Conservation (phyloP, 2,329 filamentous ascomycete species). For the Chaetoscypha palmicola region DNA sequence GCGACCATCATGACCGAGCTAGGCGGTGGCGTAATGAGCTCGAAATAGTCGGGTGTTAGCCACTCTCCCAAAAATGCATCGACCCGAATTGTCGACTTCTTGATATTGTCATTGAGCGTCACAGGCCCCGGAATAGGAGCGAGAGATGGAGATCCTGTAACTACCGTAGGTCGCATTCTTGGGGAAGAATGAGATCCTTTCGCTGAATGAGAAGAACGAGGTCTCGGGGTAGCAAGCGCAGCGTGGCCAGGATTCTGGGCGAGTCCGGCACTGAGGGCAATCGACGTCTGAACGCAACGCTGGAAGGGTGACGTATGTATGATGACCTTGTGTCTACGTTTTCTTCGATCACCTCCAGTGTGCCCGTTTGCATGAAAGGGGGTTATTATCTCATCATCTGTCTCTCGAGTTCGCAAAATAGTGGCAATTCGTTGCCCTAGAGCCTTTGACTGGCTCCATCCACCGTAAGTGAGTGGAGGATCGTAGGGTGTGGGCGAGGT, state of each 20-base stretch:
- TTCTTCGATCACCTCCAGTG: constrained; percentile 33
- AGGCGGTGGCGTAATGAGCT: constrained; percentile 83
- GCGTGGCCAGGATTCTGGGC: constrained; percentile 48
- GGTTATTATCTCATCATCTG: constrained; percentile 26
- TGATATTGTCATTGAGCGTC: constrained; percentile 31
- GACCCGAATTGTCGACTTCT: constrained; percentile 64
- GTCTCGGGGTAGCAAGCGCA: constrained; percentile 29
- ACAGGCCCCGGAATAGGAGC: constrained; percentile 25
- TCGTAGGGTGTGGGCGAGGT: constrained; percentile 92
- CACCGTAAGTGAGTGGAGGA: constrained; percentile 87
- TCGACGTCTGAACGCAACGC: constrained; percentile 85
- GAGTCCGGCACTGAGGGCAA: constrained; percentile 80
- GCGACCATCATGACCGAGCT: constrained; percentile 81
- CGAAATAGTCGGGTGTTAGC: constrained; percentile 89
- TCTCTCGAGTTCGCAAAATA: constrained; percentile 51
- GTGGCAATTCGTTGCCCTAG: constrained; percentile 79
- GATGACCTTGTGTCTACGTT: constrained; percentile 66
- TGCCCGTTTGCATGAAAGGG: constrained; percentile 11
- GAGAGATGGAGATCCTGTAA: constrained; percentile 25
- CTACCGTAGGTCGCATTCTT: constrained; percentile 21
- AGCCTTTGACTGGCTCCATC: constrained; percentile 79
- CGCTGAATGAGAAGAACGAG: constrained; percentile 17
- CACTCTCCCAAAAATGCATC: constrained; percentile 95
- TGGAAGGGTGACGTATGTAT: constrained; percentile 93
- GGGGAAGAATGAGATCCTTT: constrained; percentile 26